phyloP scores from a whole-genome alignment of 495 filamentous ascomycete genomes.

The Cercophora samala region DNA sequence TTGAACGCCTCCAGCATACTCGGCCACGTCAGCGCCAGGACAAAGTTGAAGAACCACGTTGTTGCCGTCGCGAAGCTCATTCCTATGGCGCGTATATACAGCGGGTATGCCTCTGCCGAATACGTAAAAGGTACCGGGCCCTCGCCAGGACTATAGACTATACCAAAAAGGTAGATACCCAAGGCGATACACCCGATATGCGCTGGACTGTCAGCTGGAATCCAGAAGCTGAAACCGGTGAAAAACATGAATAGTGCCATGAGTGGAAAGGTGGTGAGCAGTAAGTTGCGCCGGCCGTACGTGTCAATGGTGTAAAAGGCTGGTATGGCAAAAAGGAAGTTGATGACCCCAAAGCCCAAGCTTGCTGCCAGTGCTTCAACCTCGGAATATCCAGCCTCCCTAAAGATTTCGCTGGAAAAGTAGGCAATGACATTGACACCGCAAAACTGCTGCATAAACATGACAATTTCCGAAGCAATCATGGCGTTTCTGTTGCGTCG shows the following conservation, averaged over 20 bases:
- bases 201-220: slow-evolving; percentile 46
- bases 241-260: slow-evolving; percentile 72
- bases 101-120: slow-evolving; percentile 73
- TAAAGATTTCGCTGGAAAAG: slow-evolving; percentile 66
- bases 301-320: slow-evolving; percentile 81
- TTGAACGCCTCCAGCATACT: slow-evolving; percentile 51
- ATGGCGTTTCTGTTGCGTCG: slow-evolving; percentile 75
- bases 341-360: slow-evolving; percentile 74
- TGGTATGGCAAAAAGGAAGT: slow-evolving; percentile 74
- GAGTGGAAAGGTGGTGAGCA: slow-evolving; percentile 74
- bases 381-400: slow-evolving; percentile 53
- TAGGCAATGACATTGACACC: slow-evolving; percentile 67
- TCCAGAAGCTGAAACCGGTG: slow-evolving; percentile 78
- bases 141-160: slow-evolving; percentile 75
- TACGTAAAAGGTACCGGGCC: slow-evolving; percentile 85
- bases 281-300: slow-evolving; percentile 75
- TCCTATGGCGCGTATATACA: slow-evolving; percentile 68
- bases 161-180: slow-evolving; percentile 71
- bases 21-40: slow-evolving; percentile 67
- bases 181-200: slow-evolving; percentile 59
- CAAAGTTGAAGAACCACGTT: slow-evolving; percentile 65
- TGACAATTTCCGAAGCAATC: slow-evolving; percentile 70
- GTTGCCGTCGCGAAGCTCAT: slow-evolving; percentile 68
- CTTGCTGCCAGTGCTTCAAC: slow-evolving; percentile 61
- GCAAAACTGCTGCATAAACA: slow-evolving; percentile 84